phyloP scores from a whole-genome alignment of 2,329 filamentous ascomycete species.

The Microdochium nivale region DNA sequence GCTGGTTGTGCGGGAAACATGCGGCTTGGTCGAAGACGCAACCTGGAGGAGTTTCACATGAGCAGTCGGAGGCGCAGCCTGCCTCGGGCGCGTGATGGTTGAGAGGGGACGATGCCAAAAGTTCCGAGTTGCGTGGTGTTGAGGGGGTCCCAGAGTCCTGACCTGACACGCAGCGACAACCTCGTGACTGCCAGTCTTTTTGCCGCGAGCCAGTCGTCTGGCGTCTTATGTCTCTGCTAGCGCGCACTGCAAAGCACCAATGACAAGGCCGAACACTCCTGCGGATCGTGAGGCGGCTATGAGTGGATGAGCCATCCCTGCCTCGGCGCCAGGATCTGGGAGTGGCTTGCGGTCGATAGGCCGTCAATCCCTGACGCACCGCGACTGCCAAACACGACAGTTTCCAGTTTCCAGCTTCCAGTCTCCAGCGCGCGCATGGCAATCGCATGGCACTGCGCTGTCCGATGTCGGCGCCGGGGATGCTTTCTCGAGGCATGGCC shows the following conservation, averaged over 20 bases:
- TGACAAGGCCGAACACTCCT: background rate
- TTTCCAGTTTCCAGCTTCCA: too few relatives aligned
- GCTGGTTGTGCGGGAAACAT: too few relatives aligned
- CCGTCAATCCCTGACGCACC: background rate
- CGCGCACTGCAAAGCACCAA: background rate
- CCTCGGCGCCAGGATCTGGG: background rate
- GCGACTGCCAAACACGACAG: background rate
- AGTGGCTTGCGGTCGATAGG: background rate
- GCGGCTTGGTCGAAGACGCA: too few relatives aligned
- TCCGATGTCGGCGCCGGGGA: too few relatives aligned
- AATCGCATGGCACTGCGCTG: too few relatives aligned
- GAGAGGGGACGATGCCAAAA: background rate
- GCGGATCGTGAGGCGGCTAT: background rate
- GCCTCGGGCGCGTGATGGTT: background rate
- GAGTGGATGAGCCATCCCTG: background rate
- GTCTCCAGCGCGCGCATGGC: too few relatives aligned
- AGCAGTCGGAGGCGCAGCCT: too few relatives aligned
- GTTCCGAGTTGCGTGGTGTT: background rate
- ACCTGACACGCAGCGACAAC: background rate
- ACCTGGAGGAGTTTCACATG: too few relatives aligned
- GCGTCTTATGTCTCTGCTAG: background rate
- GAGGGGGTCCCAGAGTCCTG: background rate
- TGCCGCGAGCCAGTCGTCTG: background rate
- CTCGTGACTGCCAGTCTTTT: background rate
- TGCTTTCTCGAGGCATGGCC: too few relatives aligned